Percentiles rank a stretch among this genome's conserved stretches.
Evolutionary conservation across 73 alveolate species (phyloP).

Genomic region (Uronychia setigera): DNA sequence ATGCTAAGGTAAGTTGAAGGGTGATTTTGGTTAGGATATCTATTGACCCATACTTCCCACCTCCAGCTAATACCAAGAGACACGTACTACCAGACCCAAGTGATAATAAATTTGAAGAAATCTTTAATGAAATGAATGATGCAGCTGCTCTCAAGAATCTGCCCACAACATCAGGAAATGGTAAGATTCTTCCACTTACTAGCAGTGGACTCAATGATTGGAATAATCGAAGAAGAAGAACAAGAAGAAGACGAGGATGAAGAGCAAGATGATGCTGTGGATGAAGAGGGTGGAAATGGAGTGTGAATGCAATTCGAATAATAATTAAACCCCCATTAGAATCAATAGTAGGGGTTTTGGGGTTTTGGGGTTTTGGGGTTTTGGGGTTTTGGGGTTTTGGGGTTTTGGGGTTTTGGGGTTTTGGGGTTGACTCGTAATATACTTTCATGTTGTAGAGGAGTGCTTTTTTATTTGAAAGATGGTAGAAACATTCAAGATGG

Average conservation of each 20-base stretch:
- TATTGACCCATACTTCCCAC: slow-evolving; percentile 56
- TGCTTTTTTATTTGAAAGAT: too few species aligned
- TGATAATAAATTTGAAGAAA: slow-evolving; percentile 59
- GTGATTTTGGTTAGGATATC: slow-evolving; percentile 60
- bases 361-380: too few species aligned
- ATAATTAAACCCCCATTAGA: too few species aligned
- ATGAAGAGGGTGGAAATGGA: slow-evolving; percentile 13
- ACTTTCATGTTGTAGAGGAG: too few species aligned
- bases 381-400: too few species aligned
- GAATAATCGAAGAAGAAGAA: slow-evolving; percentile 53
- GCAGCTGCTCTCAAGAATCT: slow-evolving; percentile 47
- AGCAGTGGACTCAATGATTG: slow-evolving; percentile 35
- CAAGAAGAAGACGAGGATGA: slow-evolving; percentile 45
- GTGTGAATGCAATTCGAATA: too few species aligned
- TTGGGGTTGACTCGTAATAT: too few species aligned
- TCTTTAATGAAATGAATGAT: slow-evolving; percentile 57
- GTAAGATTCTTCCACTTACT: neutral
- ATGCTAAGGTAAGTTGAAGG: too few species aligned
- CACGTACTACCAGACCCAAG: slow-evolving; percentile 32
- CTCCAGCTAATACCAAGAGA: slow-evolving; percentile 36
- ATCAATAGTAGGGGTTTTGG: too few species aligned
- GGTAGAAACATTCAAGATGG: too few species aligned
- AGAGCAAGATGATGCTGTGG: slow-evolving; percentile 46
- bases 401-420: too few species aligned
- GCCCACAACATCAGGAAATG: too few species aligned